phyloP scores from a whole-genome alignment of 129 eudicot species.

The Heracleum sosnowskyi region DNA sequence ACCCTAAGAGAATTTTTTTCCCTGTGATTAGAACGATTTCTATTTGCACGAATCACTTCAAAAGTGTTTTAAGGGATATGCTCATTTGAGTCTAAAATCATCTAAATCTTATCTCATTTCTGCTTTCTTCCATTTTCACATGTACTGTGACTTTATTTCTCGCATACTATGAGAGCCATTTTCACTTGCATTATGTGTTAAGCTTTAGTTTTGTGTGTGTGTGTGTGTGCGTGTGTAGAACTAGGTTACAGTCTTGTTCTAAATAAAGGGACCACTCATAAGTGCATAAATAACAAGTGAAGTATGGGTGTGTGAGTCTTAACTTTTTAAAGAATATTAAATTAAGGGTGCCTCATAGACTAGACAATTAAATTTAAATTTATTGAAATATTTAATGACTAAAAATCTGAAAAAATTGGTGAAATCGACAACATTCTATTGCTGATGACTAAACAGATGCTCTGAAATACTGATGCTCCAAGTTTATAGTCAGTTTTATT shows the following conservation, averaged over 20 bases:
- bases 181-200: constrained; percentile 3
- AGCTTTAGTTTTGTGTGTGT: background rate
- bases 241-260: background rate
- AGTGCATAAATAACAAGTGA: background rate
- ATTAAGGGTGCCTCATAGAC: background rate
- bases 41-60: background rate
- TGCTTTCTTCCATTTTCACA: background rate
- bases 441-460: background rate
- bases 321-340: background rate
- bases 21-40: background rate
- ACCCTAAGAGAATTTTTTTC: background rate
- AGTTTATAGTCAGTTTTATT: background rate
- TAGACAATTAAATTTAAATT: background rate
- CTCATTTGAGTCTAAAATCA: background rate
- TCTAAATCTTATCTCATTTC: background rate
- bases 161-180: background rate
- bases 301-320: background rate
- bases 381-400: background rate
- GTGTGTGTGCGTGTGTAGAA: background rate
- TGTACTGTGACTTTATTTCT: background rate
- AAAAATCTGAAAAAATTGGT: background rate
- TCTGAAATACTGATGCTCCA: background rate
- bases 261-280: background rate
- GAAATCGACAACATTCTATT: background rate
- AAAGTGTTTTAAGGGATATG: background rate